Percentiles rank a stretch among this genome's conserved stretches.
Evolutionary conservation across 208 protist species (phyloP).

Genomic region (Crithidia sp.): DNA sequence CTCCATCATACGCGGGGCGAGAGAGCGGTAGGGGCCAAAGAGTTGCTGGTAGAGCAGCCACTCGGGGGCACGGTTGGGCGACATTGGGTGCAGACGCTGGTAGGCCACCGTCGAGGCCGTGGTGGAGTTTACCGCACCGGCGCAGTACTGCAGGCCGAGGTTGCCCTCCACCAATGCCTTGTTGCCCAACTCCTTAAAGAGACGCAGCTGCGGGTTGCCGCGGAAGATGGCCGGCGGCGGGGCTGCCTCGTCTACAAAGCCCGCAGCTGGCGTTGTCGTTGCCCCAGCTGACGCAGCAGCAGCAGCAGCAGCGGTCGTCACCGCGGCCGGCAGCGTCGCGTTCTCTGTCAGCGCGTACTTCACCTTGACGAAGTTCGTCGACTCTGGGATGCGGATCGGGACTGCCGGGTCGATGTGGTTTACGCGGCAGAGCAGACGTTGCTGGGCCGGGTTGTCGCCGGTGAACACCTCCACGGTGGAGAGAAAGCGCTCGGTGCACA

Average conservation of each 20-base stretch:
- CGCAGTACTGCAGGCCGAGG: conserved; percentile 40
- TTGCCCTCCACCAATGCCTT: conserved; percentile 34
- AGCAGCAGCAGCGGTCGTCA: background rate
- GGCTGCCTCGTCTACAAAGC: background rate
- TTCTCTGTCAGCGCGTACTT: conserved; percentile 60
- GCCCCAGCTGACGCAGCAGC: background rate
- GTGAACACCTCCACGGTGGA: conserved; percentile 75
- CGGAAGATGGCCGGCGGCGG: conserved; percentile 25
- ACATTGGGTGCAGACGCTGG: conserved; percentile 82
- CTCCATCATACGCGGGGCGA: conserved; percentile 85
- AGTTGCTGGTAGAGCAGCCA: conserved; percentile 83
- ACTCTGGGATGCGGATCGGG: conserved; percentile 71
- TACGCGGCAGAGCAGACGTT: conserved; percentile 81
- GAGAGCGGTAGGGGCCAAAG: conserved; percentile 78
- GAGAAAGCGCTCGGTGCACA: conserved; percentile 77
- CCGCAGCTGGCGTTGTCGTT: background rate
- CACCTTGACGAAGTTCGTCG: conserved; percentile 80
- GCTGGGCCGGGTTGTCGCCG: conserved; percentile 65
- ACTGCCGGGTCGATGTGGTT: conserved; percentile 73
- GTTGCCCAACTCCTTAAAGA: conserved; percentile 72
- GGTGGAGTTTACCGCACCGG: conserved; percentile 69
- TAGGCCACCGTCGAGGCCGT: conserved; percentile 72
- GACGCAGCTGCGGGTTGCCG: conserved; percentile 48
- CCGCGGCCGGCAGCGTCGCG: background rate
- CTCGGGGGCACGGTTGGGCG: conserved; percentile 85